phyloP scores from a whole-genome alignment of 805 yeast species.

The Schizosaccharomyces lindneri region DNA sequence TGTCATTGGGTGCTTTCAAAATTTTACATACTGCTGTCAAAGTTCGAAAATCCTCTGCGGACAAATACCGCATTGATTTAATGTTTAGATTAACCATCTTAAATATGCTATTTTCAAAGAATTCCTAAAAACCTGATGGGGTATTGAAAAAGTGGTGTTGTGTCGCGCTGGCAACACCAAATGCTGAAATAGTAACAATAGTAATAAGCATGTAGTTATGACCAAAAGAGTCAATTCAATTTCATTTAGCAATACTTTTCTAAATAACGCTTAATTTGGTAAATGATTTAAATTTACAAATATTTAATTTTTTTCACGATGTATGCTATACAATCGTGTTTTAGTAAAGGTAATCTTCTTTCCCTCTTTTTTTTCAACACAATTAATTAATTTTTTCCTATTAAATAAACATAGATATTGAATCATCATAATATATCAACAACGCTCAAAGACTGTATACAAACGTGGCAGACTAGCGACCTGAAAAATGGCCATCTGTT shows the following conservation, averaged over 20 bases:
- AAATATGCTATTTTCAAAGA: not conserved
- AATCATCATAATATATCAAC: conserved; percentile 17
- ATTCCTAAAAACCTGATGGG: not conserved
- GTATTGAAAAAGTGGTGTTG: not conserved
- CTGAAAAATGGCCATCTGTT: conserved; percentile 36
- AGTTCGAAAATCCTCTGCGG: conserved; percentile 74
- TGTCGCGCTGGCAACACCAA: not conserved
- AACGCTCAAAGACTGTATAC: conserved; percentile 79
- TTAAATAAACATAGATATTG: no score
- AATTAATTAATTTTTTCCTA: no score
- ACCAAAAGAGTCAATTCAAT: not conserved
- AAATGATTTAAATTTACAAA: no score
- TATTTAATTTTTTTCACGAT: no score
- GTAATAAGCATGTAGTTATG: not conserved
- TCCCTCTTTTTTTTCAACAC: no score
- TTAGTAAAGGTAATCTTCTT: no score
- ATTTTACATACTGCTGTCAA: conserved; percentile 48
- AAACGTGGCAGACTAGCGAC: conserved; percentile 80
- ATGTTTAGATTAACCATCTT: conserved; percentile 59
- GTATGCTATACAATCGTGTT: no score
- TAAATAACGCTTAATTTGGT: no score
- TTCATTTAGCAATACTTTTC: no score
- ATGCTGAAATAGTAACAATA: not conserved
- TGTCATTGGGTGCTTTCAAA: conserved; percentile 38
- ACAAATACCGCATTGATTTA: conserved; percentile 75